A percentile compares a stretch with the other conserved stretches of the same genome.
These are phyloP conservation scores for Gentiana dahurica DNA, from an alignment of 257 asterid genomes.

Conservation along the genomic window DNA sequence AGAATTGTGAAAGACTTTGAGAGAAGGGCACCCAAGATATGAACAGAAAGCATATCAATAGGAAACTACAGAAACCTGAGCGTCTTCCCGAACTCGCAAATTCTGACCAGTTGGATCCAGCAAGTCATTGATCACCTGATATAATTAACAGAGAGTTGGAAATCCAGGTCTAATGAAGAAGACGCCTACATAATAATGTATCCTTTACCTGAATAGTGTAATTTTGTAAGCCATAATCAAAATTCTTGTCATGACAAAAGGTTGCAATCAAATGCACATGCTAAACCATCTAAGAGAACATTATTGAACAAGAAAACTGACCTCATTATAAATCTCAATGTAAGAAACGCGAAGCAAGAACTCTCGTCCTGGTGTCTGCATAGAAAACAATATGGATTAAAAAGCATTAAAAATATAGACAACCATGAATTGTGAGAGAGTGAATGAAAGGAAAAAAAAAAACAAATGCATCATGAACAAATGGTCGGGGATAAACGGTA, in stretches of 20 bases:
- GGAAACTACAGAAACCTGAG: constrained; percentile 50
- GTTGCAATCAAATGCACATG: not conserved
- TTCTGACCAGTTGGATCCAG: constrained; percentile 98
- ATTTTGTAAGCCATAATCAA: not conserved
- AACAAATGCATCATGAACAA: constrained; percentile 1
- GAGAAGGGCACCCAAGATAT: constrained; percentile 4
- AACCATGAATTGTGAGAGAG: not conserved
- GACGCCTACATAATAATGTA: not conserved
- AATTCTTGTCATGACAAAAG: not conserved
- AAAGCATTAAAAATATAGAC: too few species aligned
- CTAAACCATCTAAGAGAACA: not conserved
- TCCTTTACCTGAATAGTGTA: not conserved
- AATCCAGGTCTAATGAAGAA: too few species aligned
- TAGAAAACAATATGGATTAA: constrained; percentile 19
- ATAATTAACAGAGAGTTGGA: constrained; percentile 5
- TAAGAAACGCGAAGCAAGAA: constrained; percentile 95
- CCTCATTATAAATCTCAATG: constrained; percentile 98
- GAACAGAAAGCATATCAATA: constrained; percentile 3
- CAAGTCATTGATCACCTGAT: constrained; percentile 91
- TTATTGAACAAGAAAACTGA: constrained; percentile 20
- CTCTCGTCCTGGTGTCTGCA: constrained; percentile 98
- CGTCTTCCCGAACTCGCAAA: constrained; percentile 95
- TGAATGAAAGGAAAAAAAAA: not conserved
- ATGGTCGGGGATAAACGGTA: too few species aligned
- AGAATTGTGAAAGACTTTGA: constrained; percentile 1